Base-by-base conservation (phyloP, 2,329 filamentous ascomycete species). In the Pyrenophora tritici-repentis region DNA sequence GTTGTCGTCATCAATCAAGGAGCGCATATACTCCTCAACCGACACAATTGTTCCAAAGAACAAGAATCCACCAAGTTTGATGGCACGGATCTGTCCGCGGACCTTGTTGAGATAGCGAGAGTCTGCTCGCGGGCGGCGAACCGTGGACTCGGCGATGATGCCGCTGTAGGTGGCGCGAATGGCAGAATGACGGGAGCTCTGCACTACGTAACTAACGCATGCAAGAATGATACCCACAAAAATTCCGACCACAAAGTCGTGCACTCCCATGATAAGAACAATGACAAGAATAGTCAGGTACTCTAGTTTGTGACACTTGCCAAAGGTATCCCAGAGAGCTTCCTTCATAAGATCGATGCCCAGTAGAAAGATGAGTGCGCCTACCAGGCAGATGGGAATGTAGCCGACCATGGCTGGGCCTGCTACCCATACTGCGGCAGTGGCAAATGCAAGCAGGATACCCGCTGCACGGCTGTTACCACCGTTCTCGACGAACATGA, bases 41-140 rank as follows among this genome's bases (percentile, higher is more conserved):
- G 90, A 91, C 45, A 97, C 93, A 59, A 99, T 96, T 2, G 92
- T 97, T 13, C 94, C 94, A 62, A 99, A 99, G 79, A 99, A 99
- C n/a, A 99, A 83, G 67, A 93, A 97, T 0, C 94, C 93, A 0
- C 89, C 88, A 13, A 99, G 82, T 73, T 97, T 97, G 66, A 96
- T 88, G 42, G 97, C 86, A 51, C 90, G 88, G 29, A 95, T 94
- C 70, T 99, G 94, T 26, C 85, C 83, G 3, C 93, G 92, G 13
- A 94, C 92, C 59, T 93, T 83, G 54, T 87, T 86, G 3, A 99
- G 79, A 67, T 94, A 99, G 52, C 89, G 86, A 53, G 92, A 87
- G 64, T 99, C 94, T 3, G 91, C 86, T 0, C 90, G 90, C 61
- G 96, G 96, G 46, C 94, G 86, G 45, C 94, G 84, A 22, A 99